phyloP scores from a whole-genome alignment of 768 basidiomycete species.

The Clavulina sp. region DNA sequence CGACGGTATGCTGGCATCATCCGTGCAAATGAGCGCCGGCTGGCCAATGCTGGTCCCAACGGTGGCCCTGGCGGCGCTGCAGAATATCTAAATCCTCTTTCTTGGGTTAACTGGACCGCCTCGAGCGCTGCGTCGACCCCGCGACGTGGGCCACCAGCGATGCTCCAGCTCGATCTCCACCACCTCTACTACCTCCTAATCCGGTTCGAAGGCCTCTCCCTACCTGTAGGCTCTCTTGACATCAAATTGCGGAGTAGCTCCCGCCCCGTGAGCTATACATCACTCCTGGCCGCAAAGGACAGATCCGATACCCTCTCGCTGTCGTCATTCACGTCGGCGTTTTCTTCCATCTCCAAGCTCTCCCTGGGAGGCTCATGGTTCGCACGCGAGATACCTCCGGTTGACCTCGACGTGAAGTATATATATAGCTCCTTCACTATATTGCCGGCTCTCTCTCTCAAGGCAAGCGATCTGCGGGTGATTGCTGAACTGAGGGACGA shows the following conservation, averaged over 20 bases:
- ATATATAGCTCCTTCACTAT: conserved; percentile 84
- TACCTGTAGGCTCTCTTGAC: conserved; percentile 65
- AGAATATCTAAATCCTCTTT: conserved; percentile 8
- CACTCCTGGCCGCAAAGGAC: conserved; percentile 32
- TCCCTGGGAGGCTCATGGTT: conserved; percentile 66
- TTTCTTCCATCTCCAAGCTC: conserved; percentile 57
- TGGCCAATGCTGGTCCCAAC: conserved; percentile 43
- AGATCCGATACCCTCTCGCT: conserved; percentile 61
- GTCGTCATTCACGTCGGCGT: conserved; percentile 54
- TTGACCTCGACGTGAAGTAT: conserved; percentile 66
- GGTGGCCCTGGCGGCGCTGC: conserved; percentile 14
- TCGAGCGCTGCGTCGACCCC: conserved; percentile 20
- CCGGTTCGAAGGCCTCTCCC: conserved; percentile 65
- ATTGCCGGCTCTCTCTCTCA: conserved; percentile 58
- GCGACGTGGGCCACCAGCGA: conserved; percentile 31
- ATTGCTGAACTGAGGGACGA: conserved; percentile 55
- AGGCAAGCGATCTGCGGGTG: conserved; percentile 30
- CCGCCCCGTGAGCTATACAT: conserved; percentile 59
- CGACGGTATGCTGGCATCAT: conserved; percentile 54
- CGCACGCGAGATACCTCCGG: conserved; percentile 37
- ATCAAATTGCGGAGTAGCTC: conserved; percentile 46
- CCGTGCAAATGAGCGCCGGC: conserved; percentile 47
- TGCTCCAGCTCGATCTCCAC: conserved; percentile 57
- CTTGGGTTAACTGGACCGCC: conserved; percentile 11
- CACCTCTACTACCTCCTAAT: conserved; percentile 80